Base-by-base conservation (phyloP, 1,139 yeast genomes). In the Debaryomycetaceae sp. region DNA sequence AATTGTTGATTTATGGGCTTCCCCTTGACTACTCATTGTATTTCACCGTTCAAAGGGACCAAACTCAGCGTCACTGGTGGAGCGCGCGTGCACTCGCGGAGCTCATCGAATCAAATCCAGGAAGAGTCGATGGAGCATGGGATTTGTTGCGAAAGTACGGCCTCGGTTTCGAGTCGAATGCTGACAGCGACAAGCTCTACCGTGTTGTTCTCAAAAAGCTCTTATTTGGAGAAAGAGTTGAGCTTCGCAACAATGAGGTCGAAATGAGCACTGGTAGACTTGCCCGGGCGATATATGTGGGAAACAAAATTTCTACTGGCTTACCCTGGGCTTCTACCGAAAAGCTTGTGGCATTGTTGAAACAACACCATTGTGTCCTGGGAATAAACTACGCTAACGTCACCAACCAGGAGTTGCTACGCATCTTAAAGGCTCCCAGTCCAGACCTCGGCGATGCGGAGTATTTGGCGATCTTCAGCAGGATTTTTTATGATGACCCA, bases 61-160 rank as follows among this genome's bases (percentile, higher is more conserved):
- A 32, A 27, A n/a, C n/a, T 5, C 18, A 18, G 9, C n/a, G 16
- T 5, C 38, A 40, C n/a, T 23, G 24, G 4, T 42, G 49, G 43
- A 19, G 25, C 24, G 23, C 37, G 5, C 42, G 38, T 4, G 46
- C 58, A n/a, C 37, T 58, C n/a, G 29, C 42, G 12, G 38, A 51
- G 11, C 45, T 64, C 14, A 52, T 67, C 11, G 39, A 43, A 9
- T 41, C 49, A 18, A 67, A 67, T 36, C 71, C 72, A 0, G 72
- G 70, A 13, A 44, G 74, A 35, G 72, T 61, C 2, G 54, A 51
- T 35, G 40, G 48, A 17, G 48, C 65, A 19, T 49, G 56, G 51
- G 70, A 65, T 13, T 43, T 67, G 24, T 53, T 51, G 30, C 40
- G 48, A 18, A 51, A 51, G 28, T 61, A 61, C 30, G 42, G 40